phyloP scores from a whole-genome alignment of 1,139 yeast genomes.

The Arxiozyma slooffiae region DNA sequence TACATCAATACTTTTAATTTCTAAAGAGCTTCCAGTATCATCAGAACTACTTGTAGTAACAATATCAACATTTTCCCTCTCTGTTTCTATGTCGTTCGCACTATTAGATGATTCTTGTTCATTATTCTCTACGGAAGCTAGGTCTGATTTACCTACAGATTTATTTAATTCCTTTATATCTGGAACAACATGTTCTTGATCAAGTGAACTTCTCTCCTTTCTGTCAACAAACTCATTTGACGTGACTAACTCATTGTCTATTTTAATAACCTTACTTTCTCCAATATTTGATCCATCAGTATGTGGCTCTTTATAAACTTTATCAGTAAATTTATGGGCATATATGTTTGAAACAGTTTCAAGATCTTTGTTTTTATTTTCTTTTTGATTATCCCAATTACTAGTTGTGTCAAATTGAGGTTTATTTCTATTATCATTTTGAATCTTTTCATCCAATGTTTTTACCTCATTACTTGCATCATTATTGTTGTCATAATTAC shows the following conservation, averaged over 20 bases:
- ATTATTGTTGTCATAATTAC: too few relatives aligned
- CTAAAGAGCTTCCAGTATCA: conserved; percentile 1
- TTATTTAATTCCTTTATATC: not conserved
- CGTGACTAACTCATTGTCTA: not conserved
- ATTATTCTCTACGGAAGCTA: not conserved
- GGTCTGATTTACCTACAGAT: not conserved
- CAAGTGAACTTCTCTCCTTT: not conserved
- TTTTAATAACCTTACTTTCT: not conserved
- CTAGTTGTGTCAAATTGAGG: not conserved
- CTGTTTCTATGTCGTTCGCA: not conserved
- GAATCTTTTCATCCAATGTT: not conserved
- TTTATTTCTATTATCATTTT: not conserved
- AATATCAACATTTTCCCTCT: not conserved
- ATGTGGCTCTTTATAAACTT: not conserved
- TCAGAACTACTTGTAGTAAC: conserved; percentile 2
- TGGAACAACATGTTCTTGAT: not conserved
- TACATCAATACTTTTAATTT: conserved; percentile 25
- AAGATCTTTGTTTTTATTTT: not conserved
- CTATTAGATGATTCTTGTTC: not conserved
- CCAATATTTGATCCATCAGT: not conserved
- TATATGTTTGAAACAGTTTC: not conserved
- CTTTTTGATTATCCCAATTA: not conserved
- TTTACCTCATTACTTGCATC: not conserved
- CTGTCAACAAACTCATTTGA: not conserved
- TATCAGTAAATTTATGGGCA: not conserved